phyloP scores from a whole-genome alignment of 805 yeast species.

The Candida chilensis region DNA sequence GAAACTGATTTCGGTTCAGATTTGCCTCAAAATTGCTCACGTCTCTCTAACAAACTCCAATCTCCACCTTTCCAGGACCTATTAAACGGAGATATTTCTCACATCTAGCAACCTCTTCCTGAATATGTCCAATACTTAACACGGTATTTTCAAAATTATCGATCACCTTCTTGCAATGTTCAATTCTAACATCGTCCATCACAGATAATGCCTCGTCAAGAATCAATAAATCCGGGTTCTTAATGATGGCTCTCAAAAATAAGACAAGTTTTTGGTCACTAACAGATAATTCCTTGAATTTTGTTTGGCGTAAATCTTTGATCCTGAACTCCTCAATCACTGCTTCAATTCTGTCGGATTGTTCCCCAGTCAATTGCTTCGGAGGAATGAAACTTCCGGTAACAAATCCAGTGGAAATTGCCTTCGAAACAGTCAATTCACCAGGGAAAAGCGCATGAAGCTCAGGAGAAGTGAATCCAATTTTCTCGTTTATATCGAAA shows the following conservation, averaged over 20 bases:
- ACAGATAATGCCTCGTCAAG: constrained; percentile 92
- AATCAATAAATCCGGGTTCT: constrained; percentile 69
- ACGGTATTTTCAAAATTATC: constrained; percentile 43
- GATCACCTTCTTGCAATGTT: constrained; percentile 35
- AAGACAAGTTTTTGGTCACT: constrained; percentile 74
- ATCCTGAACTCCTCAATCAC: constrained; percentile 40
- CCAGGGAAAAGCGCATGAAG: constrained; percentile 79
- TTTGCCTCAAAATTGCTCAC: too few relatives aligned
- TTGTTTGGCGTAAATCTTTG: constrained; percentile 18
- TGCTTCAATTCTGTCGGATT: constrained; percentile 26
- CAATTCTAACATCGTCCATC: constrained; percentile 60
- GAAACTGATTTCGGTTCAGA: too few relatives aligned
- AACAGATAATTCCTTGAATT: constrained; percentile 47
- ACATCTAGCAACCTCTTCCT: constrained; percentile 70
- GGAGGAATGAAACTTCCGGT: constrained; percentile 59
- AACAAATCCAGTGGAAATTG: constrained; percentile 65
- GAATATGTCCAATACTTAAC: constrained; percentile 75
- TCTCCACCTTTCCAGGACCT: constrained; percentile 8
- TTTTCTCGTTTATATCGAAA: constrained; percentile 67
- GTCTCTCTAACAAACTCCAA: not conserved
- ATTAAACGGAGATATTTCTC: constrained; percentile 36
- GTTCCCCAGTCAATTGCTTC: constrained; percentile 21
- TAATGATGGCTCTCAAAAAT: constrained; percentile 69
- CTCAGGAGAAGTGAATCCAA: constrained; percentile 90
- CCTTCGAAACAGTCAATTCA: constrained; percentile 38